Base-by-base conservation (phyloP, 1,284 basidiomycete species). In the Irpex sp. region DNA sequence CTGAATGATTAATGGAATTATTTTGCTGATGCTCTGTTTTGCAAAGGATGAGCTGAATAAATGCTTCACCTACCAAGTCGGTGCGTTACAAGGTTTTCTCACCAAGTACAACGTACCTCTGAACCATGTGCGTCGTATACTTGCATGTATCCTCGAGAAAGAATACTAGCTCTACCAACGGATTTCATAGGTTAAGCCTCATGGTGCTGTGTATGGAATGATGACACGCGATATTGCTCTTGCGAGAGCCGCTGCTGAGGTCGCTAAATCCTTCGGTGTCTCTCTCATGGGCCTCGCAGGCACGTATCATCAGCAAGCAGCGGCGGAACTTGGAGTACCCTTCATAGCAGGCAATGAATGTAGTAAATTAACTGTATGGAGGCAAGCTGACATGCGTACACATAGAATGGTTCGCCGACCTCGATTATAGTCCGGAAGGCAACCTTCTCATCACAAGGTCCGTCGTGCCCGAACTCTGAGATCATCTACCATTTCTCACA, bases 51-150 rank as follows among this genome's bases (percentile, higher is more conserved):
- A 86, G 64, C 78, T 87, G 36, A 74, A 74, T 7, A 77, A 81
- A 21, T 85, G 83, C 66, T 81, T 87, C 61, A 76, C 82, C 2
- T 86, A 86, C 66, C 86, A 87, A 73, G 80, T 85, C 33, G 85
- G 85, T 14, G 84, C 86, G 0, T 70, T 87, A 4, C 71, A 66
- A 3, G 85, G 82, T 0, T 87, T 87, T 66, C 72, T 88, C 58
- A 80, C 75, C 48, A 69, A 76, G 0, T 76, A 86, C 61, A 78
- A 73, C 0, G 63, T 86, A 12, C 67, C 70, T 3, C 69, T 86
- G 45, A 80, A 85, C 64, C 85, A 87, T 60, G 78, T 82, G 60
- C 5, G 79, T 73, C 21, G 5, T 54, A n/a, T 5, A 1, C 23
- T 2, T 28, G 18, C 33, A 28, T 12, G 19, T 28, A 28, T 12